Evolutionary conservation across 345 rosid species (phyloP), one percentile per base, ranked within the genome.

Genomic region (Ceriops tagal): DNA sequence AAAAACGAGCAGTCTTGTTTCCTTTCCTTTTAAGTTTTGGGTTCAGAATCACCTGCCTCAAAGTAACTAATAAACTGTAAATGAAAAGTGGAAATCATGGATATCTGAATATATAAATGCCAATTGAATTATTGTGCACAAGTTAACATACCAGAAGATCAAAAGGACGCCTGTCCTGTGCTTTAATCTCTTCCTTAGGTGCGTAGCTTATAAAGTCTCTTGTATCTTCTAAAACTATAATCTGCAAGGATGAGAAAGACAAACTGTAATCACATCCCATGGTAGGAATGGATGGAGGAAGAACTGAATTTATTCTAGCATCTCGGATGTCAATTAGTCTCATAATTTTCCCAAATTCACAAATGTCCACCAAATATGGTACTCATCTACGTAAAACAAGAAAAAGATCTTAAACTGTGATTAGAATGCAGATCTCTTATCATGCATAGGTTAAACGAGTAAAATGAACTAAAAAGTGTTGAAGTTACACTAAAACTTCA

Each of bases 201-300:
- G 86, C 87, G 79, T 91, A 91, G 71, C 96, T 76, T 55, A 93
- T 87, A 71, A 85, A 93, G 73, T 91, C 97, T 53, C 60, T 65
- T 55, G 92, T 91, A 79, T 93, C 98, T 86, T 93, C 98, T 81
- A 93, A 77, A 19, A 88, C 97, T 62, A 91, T 84, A 35, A 93
- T 88, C 97, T 93, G 85, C 75, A 73, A 6, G 51, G 30, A 57
- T 19, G 32, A 51, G 72, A 57, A 51, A 46, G 28, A 6, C 51
- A 47, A 10, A 52, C 46, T 49, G 15, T 21, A 11, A n/a, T 35
- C 22, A 52, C 28, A 62, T 53, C 2, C 8, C 49, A 43, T 39
- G 4, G 49, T 43, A 15, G 13, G 18, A 43, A 43, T 13, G 19
- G 49, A 13, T 13, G 49, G 49, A 5, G 15, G 19, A 43, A 13